These are phyloP conservation scores for Spathaspora gorwiae DNA, from an alignment of 805 yeast genomes.

Conservation along the genomic window DNA sequence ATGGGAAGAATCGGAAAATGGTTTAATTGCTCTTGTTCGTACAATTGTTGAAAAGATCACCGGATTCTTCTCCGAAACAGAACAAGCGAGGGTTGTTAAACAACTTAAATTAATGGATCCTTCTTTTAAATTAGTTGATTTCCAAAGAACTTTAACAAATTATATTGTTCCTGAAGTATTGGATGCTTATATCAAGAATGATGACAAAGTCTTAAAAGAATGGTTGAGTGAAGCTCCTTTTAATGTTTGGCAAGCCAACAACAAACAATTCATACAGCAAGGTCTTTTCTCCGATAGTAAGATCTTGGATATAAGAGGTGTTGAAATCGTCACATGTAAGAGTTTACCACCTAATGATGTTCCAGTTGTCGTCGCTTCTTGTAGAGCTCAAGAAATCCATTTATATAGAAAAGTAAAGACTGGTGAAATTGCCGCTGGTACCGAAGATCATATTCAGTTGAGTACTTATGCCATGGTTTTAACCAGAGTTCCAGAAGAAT, in stretches of 20 bases:
- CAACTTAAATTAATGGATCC: conserved; percentile 90
- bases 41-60: conserved; percentile 75
- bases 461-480: conserved; percentile 95
- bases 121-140: conserved; percentile 69
- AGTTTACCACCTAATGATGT: conserved; percentile 83
- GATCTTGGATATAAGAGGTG: conserved; percentile 91
- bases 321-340: conserved; percentile 85
- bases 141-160: conserved; percentile 80
- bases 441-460: conserved; percentile 86
- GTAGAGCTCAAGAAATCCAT: conserved; percentile 95
- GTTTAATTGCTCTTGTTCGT: conserved; percentile 75
- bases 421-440: conserved; percentile 93
- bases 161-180: conserved; percentile 91
- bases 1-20: conserved; percentile 95
- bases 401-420: conserved; percentile 84
- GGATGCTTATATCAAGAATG: conserved; percentile 93
- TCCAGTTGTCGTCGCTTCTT: conserved; percentile 89
- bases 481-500: conserved; percentile 87
- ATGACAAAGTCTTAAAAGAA: conserved; percentile 69
- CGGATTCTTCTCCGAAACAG: conserved; percentile 93
- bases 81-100: conserved; percentile 85
- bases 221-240: conserved; percentile 98
- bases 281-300: conserved; percentile 87
- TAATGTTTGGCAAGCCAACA: conserved; percentile 90
- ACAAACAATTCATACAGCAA: conserved; percentile 87